Base-by-base conservation (phyloP, 2,329 filamentous ascomycete species). In the Gaeumannomyces tritici region DNA sequence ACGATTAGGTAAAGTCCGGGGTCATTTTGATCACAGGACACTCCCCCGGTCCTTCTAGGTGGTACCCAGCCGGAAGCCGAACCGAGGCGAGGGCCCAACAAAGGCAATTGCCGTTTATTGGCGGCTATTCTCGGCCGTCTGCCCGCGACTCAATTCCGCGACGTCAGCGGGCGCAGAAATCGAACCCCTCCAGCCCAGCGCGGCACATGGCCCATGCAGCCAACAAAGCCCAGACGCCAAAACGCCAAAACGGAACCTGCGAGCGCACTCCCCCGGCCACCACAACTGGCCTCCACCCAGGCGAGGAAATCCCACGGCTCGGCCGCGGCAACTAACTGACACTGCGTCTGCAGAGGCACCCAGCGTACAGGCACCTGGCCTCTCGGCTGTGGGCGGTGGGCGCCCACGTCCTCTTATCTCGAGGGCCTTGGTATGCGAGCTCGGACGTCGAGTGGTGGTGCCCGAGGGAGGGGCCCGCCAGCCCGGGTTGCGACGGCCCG, bases 101-200 rank as follows among this genome's bases (percentile, higher is more conserved):
- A 33, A 61, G 54, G 59, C 33, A 63, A 63, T 63, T 63, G 64
- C 33, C 69, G 70, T 66, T 60, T 71, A 70, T 21, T 35, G 27
- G 47, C 70, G 70, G 70, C 63, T 71, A 70, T 55, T 59, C 47
- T 54, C 70, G 69, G 70, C 63, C 51, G 18, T 47, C 18, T 4
- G 18, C 27, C 33, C 29, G 56, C 21, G 27, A 58, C 29, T 29
- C 56, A 58, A 58, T 58, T 58, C 56, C 56, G 56, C 60, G 65
- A 51, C 54, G 21, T 57, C 57, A 64, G 63, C 55, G 28, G 18
- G 42, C 42, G 42, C 42, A 24, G 31, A n/a, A n/a, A 33, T 33
- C 31, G 3, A 33, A 33, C n/a, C n/a, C n/a, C n/a, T n/a, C n/a
- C n/a, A n/a, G n/a, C n/a, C n/a, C n/a, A n/a, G n/a, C n/a, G n/a